Base-by-base conservation (phyloP, 208 protist genomes). In the Wallacemonas sp. region DNA sequence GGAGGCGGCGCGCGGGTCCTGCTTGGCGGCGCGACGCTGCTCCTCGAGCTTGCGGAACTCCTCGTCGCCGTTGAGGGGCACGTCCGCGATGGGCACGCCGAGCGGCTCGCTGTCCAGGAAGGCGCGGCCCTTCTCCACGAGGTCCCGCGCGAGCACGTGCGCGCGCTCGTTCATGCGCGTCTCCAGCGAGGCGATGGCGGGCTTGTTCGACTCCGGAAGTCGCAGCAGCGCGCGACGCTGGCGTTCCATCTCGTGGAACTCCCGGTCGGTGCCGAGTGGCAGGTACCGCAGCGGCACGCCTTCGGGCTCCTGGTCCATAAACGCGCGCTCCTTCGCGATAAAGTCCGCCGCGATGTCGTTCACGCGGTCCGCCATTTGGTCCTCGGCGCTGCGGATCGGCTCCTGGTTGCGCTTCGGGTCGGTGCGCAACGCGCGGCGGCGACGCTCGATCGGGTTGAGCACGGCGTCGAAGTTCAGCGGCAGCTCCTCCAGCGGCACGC, bases 211-310 rank as follows among this genome's bases (percentile, higher is more conserved):
- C 29, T 74, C 68, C 18, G 65, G 68, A 2, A 67, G 61, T 41
- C 76, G 57, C 23, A 65, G 66, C 57, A 91, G 49, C 65, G 49
- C 68, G 25, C 87, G 76, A 20, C 77, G 68, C 41, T 82, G 63
- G 29, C 79, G 52, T 76, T 94, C 87, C 74, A 86, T 77, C 22
- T 79, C 68, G 49, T 76, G 83, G 64, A 94, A 96, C 31, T 84
- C 72, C 57, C 68, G 68, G 72, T 92, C 87, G 2, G 72, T 76
- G 59, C 72, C 70, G 5, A 96, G 74, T 18, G 91, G 85, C 54
- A 96, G 62, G 57, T 92, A 91, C 14, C 72, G 69, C 62, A 96
- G 72, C 42, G 86, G 78, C 3, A 96, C 84, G 28, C 84, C 87
- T 49, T 82, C 84, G 7, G 87, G 87, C 54, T 77, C 68, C n/a